phyloP scores from a whole-genome alignment of 371 early-diverging fungal genomes.

The Chytridiales sp. region DNA sequence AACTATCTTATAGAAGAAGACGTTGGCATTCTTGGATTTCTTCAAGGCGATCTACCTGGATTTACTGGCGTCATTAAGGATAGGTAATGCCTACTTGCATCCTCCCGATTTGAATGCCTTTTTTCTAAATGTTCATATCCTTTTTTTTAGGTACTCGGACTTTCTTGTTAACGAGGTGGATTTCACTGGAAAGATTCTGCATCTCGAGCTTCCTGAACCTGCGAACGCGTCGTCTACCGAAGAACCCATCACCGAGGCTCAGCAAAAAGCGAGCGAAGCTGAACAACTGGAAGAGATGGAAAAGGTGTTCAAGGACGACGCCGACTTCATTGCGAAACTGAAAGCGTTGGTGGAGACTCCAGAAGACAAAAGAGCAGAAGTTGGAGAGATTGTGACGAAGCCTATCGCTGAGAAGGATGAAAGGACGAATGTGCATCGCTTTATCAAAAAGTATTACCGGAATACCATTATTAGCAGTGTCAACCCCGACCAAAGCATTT shows the following conservation, averaged over 20 bases:
- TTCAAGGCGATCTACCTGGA: conserved; percentile 58
- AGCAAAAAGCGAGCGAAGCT: conserved; percentile 2
- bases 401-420: conserved; percentile 2
- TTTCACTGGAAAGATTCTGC: conserved; percentile 67
- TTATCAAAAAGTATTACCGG: conserved; percentile 7
- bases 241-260: conserved; percentile 2
- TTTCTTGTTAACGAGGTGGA: conserved; percentile 95
- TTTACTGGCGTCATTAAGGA: conserved; percentile 77
- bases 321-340: background rate
- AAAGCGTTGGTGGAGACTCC: conserved; percentile 4
- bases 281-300: background rate
- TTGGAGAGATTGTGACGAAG: background rate
- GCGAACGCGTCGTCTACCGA: conserved; percentile 13
- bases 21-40: conserved; percentile 77
- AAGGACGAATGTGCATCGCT: conserved; percentile 15
- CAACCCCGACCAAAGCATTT: conserved; percentile 9
- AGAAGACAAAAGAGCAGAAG: background rate
- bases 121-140: background rate
- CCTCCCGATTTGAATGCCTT: background rate
- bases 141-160: conserved; percentile 55
- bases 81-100: conserved; percentile 50
- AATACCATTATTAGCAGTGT: conserved; percentile 14
- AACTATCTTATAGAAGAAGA: conserved; percentile 51
- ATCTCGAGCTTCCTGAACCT: conserved; percentile 51
- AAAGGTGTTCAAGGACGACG: conserved; percentile 19